Evolutionary conservation across 1,284 basidiomycete species (phyloP).

Genomic region (Cryptococcus sp.): DNA sequence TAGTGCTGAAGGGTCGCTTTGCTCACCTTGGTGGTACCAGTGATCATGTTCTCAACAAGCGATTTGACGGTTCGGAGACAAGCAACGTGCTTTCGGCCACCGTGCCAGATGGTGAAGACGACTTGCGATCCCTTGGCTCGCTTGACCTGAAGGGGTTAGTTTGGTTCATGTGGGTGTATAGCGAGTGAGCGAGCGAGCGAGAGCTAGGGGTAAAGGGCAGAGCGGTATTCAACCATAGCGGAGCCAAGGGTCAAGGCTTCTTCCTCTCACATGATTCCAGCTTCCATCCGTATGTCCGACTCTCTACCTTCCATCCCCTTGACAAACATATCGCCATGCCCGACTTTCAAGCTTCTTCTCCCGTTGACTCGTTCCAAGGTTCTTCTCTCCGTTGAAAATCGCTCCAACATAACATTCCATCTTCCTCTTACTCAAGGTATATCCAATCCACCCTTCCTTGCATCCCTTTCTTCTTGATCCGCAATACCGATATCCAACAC

Average conservation of each 20-base stretch:
- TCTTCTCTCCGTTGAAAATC: too few relatives aligned
- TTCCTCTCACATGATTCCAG: too few relatives aligned
- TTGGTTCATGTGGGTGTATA: background rate
- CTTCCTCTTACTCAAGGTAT: background rate
- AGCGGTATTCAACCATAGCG: background rate
- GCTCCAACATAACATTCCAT: background rate
- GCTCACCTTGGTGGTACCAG: constrained; percentile 83
- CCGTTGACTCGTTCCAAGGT: too few relatives aligned
- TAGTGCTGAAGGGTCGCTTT: background rate
- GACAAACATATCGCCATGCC: too few relatives aligned
- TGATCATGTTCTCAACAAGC: constrained; percentile 95
- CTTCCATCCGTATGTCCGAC: too few relatives aligned
- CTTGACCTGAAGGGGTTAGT: constrained; percentile 41
- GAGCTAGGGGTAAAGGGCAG: background rate
- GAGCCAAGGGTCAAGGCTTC: background rate
- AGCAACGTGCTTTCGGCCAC: constrained; percentile 95
- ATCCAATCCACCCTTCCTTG: background rate
- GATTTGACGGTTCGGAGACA: constrained; percentile 95
- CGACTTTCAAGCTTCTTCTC: too few relatives aligned
- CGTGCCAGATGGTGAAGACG: constrained; percentile 95
- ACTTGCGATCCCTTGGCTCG: constrained; percentile 60
- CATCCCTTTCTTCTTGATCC: background rate
- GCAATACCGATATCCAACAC: background rate
- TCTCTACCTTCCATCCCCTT: too few relatives aligned
- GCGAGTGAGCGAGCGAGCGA: background rate